Percentiles rank a stretch among this genome's conserved stretches.
phyloP scores from a whole-genome alignment of 2,329 filamentous ascomycete genomes.

The Stachybotrys chartarum region DNA sequence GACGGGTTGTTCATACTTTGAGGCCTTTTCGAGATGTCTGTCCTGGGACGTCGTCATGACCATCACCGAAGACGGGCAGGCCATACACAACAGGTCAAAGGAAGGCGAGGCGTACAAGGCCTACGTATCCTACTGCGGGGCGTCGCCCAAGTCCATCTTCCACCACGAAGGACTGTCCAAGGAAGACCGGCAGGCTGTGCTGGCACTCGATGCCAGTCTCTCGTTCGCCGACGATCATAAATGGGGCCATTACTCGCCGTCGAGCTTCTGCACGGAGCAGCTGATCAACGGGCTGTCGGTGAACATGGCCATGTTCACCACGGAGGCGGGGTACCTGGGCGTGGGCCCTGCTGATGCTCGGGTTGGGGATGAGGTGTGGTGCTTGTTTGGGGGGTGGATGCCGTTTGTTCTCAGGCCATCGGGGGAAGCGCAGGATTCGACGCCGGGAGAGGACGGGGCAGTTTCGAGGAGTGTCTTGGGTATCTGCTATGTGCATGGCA shows the following conservation, averaged over 20 bases:
- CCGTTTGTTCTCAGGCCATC: not conserved
- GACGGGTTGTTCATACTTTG: not conserved
- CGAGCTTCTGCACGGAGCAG: not conserved
- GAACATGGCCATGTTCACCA: not conserved
- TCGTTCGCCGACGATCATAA: not conserved
- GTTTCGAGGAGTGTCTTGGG: not conserved
- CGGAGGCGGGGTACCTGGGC: not conserved
- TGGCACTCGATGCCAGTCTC: not conserved
- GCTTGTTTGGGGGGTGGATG: not conserved
- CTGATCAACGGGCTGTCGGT: not conserved
- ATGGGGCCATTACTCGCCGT: not conserved
- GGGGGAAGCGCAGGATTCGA: not conserved
- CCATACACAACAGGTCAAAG: not conserved
- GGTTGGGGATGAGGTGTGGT: not conserved
- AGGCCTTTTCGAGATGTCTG: not conserved
- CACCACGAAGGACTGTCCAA: not conserved
- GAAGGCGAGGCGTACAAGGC: not conserved
- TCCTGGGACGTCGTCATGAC: not conserved
- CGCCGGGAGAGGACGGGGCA: not conserved
- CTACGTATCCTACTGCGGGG: not conserved
- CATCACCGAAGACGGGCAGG: not conserved
- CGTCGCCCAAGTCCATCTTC: not conserved
- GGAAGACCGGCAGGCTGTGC: not conserved
- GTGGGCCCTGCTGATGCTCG: not conserved
- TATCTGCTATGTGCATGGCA: not conserved